A percentile compares a stretch with the other conserved stretches of the same genome.
These are phyloP conservation scores for Raphanus hybrid DNA, from an alignment of 441 rosid species.

Conservation along the genomic window DNA sequence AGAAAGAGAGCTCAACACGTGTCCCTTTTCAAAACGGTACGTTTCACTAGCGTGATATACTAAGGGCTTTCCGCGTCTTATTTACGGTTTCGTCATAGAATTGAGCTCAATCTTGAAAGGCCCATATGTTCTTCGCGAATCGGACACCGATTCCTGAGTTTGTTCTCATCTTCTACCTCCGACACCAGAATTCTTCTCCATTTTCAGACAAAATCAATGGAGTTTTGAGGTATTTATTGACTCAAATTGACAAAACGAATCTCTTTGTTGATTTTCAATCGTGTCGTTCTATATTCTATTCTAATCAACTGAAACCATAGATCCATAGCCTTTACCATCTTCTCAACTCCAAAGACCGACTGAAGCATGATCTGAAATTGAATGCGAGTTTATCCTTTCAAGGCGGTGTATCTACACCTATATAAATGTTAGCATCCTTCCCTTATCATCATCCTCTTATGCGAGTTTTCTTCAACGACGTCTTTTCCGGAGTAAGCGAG, in stretches of 20 bases:
- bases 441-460: not conserved
- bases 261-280: not conserved
- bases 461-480: not conserved
- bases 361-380: not conserved
- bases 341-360: not conserved
- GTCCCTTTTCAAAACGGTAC: no score
- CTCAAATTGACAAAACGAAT: not conserved
- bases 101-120: no score
- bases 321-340: not conserved
- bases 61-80: no score
- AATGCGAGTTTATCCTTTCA: not conserved
- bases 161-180: not conserved
- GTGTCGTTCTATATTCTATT: not conserved
- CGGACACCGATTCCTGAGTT: not conserved
- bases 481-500: not conserved
- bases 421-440: not conserved
- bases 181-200: not conserved
- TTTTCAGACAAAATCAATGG: not conserved
- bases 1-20: no score
- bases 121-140: not conserved
- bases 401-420: not conserved
- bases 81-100: no score
- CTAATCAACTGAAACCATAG: not conserved
- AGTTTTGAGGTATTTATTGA: not conserved
- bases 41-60: no score